phyloP scores from a whole-genome alignment of 805 yeast genomes.

The Monosporozyma siamensis region DNA sequence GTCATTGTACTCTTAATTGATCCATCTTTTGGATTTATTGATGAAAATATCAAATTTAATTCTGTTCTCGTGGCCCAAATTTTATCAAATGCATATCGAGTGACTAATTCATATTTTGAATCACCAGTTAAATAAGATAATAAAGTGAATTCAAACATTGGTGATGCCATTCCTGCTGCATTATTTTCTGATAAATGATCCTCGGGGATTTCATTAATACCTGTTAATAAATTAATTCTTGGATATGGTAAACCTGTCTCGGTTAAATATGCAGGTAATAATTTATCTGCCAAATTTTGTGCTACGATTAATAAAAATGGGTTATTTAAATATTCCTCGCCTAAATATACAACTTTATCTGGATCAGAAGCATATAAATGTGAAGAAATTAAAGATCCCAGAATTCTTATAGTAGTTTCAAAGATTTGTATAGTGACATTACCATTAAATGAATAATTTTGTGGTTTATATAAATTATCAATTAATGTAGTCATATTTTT shows the following conservation, averaged over 20 bases:
- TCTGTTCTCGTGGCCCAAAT: slow-evolving; percentile 60
- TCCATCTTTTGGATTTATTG: slow-evolving; percentile 52
- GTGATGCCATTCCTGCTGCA: slow-evolving; percentile 79
- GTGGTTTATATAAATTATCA: slow-evolving; percentile 23
- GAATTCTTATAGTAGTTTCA: slow-evolving; percentile 70
- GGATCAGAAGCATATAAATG: slow-evolving; percentile 60
- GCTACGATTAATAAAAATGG: slow-evolving; percentile 57
- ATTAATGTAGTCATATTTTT: slow-evolving; percentile 36
- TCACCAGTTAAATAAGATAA: slow-evolving; percentile 71
- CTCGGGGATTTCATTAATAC: slow-evolving; percentile 35
- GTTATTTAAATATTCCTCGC: slow-evolving; percentile 48
- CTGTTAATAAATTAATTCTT: slow-evolving; percentile 50
- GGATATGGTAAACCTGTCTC: slow-evolving; percentile 66
- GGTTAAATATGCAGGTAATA: slow-evolving; percentile 63
- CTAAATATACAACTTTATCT: slow-evolving; percentile 31
- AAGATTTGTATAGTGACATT: slow-evolving; percentile 78
- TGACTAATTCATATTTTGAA: slow-evolving; percentile 50
- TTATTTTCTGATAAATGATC: slow-evolving; percentile 57
- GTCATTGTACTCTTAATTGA: slow-evolving; percentile 51
- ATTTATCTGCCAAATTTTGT: slow-evolving; percentile 59
- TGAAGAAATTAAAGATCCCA: slow-evolving; percentile 75
- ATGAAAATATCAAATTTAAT: slow-evolving; percentile 66
- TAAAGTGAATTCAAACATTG: slow-evolving; percentile 70
- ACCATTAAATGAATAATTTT: slow-evolving; percentile 39
- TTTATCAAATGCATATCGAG: slow-evolving; percentile 54